phyloP scores from a whole-genome alignment of 106 monocot genomes.

The Dendrobium nobile region DNA sequence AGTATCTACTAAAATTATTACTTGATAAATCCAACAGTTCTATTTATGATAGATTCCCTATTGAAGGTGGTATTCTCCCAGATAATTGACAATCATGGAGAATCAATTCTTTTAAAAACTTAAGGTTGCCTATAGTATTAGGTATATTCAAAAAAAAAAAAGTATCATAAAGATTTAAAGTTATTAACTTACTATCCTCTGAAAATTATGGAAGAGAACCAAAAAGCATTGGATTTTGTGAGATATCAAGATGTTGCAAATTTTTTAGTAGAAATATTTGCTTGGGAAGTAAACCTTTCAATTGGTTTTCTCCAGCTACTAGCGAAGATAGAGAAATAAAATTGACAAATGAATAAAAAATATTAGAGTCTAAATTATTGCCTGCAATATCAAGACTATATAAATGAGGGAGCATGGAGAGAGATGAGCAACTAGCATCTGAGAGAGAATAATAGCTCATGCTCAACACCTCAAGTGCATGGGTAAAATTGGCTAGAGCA shows the following conservation, averaged over 20 bases:
- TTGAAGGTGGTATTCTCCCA: conserved; percentile 34
- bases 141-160: conserved; percentile 18
- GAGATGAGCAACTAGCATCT: too few species aligned
- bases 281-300: too few species aligned
- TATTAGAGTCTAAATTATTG: conserved; percentile 11
- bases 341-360: too few species aligned
- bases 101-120: conserved; percentile 23
- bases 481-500: conserved; percentile 16
- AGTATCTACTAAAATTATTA: conserved; percentile 30
- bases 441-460: background rate
- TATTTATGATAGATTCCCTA: background rate
- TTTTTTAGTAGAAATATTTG: background rate
- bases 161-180: conserved; percentile 19
- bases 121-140: conserved; percentile 17
- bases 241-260: conserved; percentile 33
- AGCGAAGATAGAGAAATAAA: too few species aligned
- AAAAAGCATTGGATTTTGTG: conserved; percentile 20
- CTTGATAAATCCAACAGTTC: too few species aligned
- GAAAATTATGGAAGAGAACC: conserved; percentile 8
- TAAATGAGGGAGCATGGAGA: conserved; percentile 34
- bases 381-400: conserved; percentile 20
- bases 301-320: too few species aligned
- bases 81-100: conserved; percentile 29
- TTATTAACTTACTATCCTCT: conserved; percentile 12
- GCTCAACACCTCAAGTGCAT: conserved; percentile 28